Conservation (phyloP, 2,329 filamentous ascomycete species). For the Sordariomycetes sp. region DNA sequence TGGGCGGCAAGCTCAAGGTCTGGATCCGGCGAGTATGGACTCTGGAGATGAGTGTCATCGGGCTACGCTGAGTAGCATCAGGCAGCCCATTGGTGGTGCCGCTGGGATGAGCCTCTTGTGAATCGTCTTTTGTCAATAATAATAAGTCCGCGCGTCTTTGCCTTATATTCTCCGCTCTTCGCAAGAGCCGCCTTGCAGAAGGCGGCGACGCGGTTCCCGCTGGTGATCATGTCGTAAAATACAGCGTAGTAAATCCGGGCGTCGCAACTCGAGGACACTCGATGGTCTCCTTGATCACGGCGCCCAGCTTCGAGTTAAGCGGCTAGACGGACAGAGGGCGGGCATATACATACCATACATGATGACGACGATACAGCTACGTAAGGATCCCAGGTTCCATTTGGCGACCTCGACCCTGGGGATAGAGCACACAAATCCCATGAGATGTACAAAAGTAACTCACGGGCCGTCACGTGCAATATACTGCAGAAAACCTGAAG, state of each 20-base stretch:
- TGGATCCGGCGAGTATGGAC: constrained; percentile 99
- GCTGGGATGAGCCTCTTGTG: not conserved
- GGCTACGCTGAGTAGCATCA: constrained; percentile 43
- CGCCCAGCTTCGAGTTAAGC: not conserved
- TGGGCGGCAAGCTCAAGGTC: constrained; percentile 86
- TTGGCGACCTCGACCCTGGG: not conserved
- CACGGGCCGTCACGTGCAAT: not conserved
- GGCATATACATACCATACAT: not conserved
- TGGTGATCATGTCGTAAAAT: too few species aligned
- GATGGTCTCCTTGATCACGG: not conserved
- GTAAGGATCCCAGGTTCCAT: not conserved
- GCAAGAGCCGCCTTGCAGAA: not conserved
- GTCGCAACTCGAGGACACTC: too few species aligned
- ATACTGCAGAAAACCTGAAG: not conserved
- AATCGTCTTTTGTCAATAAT: not conserved
- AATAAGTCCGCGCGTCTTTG: not conserved
- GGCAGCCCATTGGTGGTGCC: not conserved
- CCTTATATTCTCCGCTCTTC: not conserved
- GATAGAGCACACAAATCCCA: not conserved
- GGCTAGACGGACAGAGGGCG: too few species aligned
- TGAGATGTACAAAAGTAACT: not conserved
- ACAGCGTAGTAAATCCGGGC: too few species aligned
- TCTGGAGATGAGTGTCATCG: constrained; percentile 93
- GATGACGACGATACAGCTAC: not conserved
- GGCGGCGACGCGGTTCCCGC: too few species aligned